Conservation (phyloP, 2,329 filamentous ascomycete species). For the Talaromyces marneffei region DNA sequence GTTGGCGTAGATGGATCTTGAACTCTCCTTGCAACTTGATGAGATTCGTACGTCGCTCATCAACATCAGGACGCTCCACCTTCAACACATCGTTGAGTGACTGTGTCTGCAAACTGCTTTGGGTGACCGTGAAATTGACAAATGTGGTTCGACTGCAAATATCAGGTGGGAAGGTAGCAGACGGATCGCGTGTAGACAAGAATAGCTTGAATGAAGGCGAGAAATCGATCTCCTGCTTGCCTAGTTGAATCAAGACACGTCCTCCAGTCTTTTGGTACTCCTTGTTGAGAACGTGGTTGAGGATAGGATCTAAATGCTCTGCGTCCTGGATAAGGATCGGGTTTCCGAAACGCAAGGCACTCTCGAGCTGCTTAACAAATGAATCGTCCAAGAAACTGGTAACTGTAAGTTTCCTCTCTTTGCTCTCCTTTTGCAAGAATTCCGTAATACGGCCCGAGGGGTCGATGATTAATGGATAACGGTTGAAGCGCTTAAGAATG, state of each 20-base stretch:
- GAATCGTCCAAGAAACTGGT: constrained; percentile 98
- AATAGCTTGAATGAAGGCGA: constrained; percentile 95
- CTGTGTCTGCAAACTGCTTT: constrained; percentile 97
- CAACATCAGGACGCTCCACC: constrained; percentile 93
- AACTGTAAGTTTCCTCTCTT: constrained; percentile 86
- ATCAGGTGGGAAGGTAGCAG: constrained; percentile 89
- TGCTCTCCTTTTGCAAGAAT: constrained; percentile 91
- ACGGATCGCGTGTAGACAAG: constrained; percentile 90
- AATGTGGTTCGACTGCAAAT: constrained; percentile 98
- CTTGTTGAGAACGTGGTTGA: constrained; percentile 98
- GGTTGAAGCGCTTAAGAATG: constrained; percentile 93
- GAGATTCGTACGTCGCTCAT: constrained; percentile 90
- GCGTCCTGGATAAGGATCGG: constrained; percentile 98
- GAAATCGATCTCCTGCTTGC: constrained; percentile 98
- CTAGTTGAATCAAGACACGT: constrained; percentile 94
- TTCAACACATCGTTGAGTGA: constrained; percentile 96
- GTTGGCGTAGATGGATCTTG: constrained; percentile 91
- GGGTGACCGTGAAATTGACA: constrained; percentile 98
- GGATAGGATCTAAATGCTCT: constrained; percentile 90
- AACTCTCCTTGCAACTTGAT: constrained; percentile 99
- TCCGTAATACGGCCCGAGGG: constrained; percentile 92
- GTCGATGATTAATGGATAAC: constrained; percentile 96
- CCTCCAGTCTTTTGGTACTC: constrained; percentile 98
- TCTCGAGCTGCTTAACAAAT: constrained; percentile 96
- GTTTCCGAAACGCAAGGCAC: constrained; percentile 93